phyloP scores from a whole-genome alignment of 1,284 basidiomycete genomes.

The Trichosporon coremiiforme region DNA sequence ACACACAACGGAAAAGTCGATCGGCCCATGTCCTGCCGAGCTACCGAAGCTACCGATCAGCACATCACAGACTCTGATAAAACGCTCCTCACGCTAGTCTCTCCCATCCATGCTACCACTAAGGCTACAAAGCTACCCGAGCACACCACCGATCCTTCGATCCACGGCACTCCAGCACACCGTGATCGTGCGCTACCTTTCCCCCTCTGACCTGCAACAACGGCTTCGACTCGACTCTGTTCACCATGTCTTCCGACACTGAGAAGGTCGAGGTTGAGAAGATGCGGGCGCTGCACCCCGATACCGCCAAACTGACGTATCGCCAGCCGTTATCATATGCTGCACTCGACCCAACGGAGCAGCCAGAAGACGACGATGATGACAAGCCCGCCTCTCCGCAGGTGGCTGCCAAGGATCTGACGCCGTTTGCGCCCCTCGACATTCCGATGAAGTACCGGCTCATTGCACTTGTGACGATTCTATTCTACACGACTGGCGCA shows the following conservation, averaged over 20 bases:
- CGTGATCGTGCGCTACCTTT: background rate
- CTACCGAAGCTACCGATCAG: background rate
- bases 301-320: background rate
- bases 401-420: background rate
- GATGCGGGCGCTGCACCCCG: background rate
- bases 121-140: background rate
- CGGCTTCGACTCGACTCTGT: background rate
- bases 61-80: background rate
- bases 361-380: background rate
- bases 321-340: background rate
- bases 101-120: background rate
- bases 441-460: slow-evolving; percentile 28
- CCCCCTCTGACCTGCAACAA: background rate
- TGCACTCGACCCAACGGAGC: background rate
- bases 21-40: background rate
- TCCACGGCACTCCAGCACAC: background rate
- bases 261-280: background rate
- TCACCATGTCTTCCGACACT: background rate
- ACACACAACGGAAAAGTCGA: background rate
- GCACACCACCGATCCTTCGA: background rate
- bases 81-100: background rate
- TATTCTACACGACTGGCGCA: slow-evolving; percentile 47
- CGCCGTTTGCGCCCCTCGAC: slow-evolving; percentile 16
- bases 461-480: slow-evolving; percentile 42
- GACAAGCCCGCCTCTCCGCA: background rate